These are phyloP conservation scores for Naganishia cerealis DNA, from an alignment of 1,284 basidiomycete genomes.

Conservation along the genomic window DNA sequence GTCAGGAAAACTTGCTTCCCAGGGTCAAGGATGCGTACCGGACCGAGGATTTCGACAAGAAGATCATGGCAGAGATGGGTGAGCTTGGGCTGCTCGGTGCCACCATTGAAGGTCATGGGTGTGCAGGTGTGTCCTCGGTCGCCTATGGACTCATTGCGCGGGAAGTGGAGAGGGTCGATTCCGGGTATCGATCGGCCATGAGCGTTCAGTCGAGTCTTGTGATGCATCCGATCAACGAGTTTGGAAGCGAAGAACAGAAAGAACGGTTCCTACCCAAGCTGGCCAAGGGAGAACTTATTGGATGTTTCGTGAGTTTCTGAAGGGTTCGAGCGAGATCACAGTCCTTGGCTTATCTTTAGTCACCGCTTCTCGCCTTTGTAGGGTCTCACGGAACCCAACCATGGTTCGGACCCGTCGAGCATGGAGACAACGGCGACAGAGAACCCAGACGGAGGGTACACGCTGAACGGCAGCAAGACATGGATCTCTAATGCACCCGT, in stretches of 20 bases:
- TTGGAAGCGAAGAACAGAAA: constrained; percentile 86
- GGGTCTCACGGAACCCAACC: constrained; percentile 94
- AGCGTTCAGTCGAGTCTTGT: constrained; percentile 84
- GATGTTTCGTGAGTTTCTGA: constrained; percentile 76
- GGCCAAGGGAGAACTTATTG: constrained; percentile 81
- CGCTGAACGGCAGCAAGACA: constrained; percentile 87
- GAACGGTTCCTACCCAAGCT: constrained; percentile 83
- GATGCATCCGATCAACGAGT: constrained; percentile 97
- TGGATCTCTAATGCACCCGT: constrained; percentile 93
- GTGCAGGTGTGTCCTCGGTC: constrained; percentile 86
- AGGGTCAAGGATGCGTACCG: constrained; percentile 83
- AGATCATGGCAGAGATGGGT: constrained; percentile 87
- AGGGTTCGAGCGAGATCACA: background rate
- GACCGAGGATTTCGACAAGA: constrained; percentile 80
- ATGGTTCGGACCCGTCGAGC: constrained; percentile 86
- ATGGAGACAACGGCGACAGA: constrained; percentile 94
- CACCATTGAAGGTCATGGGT: constrained; percentile 90
- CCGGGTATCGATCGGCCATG: constrained; percentile 91
- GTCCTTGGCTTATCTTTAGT: background rate
- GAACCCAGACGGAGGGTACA: constrained; percentile 72
- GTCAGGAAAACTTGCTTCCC: constrained; percentile 78
- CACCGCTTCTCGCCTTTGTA: constrained; percentile 44
- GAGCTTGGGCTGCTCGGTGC: constrained; percentile 82
- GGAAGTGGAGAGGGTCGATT: constrained; percentile 93
- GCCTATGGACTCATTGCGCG: constrained; percentile 91